Evolutionary conservation across 441 rosid species (phyloP).

Genomic region (Pelargonium fulgidum): DNA sequence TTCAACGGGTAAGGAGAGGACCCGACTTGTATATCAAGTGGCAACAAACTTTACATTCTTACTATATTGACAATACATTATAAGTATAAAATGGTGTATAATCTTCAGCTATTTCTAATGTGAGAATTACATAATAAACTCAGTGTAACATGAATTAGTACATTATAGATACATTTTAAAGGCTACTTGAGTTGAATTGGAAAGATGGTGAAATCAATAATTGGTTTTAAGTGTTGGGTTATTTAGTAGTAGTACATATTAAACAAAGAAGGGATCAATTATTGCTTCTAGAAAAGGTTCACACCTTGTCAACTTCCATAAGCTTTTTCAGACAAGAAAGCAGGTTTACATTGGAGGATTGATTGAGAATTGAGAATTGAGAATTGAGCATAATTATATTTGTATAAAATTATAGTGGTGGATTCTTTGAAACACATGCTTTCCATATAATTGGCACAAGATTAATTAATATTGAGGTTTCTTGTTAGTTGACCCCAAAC

Average conservation of each 20-base stretch:
- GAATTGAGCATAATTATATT: too few relatives aligned
- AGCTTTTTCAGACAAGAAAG: background rate
- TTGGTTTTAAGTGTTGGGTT: background rate
- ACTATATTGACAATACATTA: too few relatives aligned
- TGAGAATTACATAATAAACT: too few relatives aligned
- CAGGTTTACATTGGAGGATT: background rate
- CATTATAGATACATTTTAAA: too few relatives aligned
- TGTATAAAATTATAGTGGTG: background rate
- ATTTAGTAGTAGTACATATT: background rate
- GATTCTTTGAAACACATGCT: background rate
- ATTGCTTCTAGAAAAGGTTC: slow-evolving; percentile 2
- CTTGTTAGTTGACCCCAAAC: background rate
- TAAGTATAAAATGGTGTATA: too few relatives aligned
- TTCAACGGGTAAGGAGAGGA: too few relatives aligned
- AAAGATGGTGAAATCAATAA: background rate
- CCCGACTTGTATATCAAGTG: too few relatives aligned
- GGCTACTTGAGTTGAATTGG: background rate
- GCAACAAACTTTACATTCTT: too few relatives aligned
- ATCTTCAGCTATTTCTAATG: too few relatives aligned
- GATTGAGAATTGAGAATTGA: background rate
- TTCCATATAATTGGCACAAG: slow-evolving; percentile 1
- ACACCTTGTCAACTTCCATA: slow-evolving; percentile 6
- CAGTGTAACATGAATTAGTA: too few relatives aligned
- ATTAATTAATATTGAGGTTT: background rate
- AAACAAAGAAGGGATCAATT: background rate